Conservation (phyloP, 805 yeast genomes). For the Saccharomycopsis sp. region DNA sequence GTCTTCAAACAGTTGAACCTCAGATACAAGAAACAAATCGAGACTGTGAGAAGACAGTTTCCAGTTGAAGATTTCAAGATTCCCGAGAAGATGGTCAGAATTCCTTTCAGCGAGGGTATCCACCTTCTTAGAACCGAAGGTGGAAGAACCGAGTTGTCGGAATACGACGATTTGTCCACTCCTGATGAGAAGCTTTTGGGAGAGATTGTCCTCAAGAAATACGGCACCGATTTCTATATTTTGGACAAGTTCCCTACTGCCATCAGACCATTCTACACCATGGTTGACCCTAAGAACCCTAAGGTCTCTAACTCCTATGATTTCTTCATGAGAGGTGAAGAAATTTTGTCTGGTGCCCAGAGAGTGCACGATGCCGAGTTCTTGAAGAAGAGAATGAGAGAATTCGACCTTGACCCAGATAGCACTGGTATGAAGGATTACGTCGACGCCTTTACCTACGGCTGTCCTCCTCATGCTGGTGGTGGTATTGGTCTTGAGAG, state of each 20-base stretch:
- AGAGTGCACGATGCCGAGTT: conserved; percentile 93
- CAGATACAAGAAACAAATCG: conserved; percentile 80
- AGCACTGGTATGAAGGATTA: conserved; percentile 84
- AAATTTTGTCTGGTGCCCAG: conserved; percentile 98
- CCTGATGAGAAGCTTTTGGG: conserved; percentile 95
- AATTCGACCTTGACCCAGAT: conserved; percentile 74
- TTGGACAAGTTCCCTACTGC: conserved; percentile 97
- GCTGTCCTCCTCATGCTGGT: conserved; percentile 99
- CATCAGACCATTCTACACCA: conserved; percentile 96
- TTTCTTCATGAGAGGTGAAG: conserved; percentile 99
- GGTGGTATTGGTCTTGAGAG: conserved; percentile 99
- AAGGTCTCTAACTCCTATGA: conserved; percentile 95
- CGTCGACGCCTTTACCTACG: conserved; percentile 86
- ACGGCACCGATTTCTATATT: conserved; percentile 95
- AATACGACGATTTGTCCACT: conserved; percentile 83
- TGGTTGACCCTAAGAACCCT: conserved; percentile 94
- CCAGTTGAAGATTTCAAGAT: conserved; percentile 97
- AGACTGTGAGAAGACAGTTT: conserved; percentile 83
- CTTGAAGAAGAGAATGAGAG: conserved; percentile 72
- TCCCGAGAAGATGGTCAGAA: conserved; percentile 87
- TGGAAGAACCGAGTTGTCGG: conserved; percentile 64
- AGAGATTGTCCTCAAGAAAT: conserved; percentile 82
- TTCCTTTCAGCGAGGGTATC: conserved; percentile 89
- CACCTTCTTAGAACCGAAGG: conserved; percentile 81
- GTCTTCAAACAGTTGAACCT: conserved; percentile 78